Base-by-base conservation (phyloP, 352 stramenopile species). In the Phytophthora megakarya region DNA sequence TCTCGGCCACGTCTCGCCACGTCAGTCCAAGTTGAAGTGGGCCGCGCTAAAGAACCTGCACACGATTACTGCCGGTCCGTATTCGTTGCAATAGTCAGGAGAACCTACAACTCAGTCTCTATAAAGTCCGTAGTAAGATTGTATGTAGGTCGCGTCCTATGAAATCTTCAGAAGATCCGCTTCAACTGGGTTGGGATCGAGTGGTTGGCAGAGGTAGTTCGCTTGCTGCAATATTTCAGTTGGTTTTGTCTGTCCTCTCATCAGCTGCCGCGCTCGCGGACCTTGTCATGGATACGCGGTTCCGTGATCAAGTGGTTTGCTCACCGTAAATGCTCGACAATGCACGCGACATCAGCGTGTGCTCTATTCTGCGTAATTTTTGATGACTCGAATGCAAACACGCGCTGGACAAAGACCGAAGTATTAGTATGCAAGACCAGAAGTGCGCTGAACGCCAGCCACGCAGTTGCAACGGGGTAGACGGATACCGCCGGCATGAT, bases 31-130 rank as follows among this genome's bases (percentile, higher is more conserved):
- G 28, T 61, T 61, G 40, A 61, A 61, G 52, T 51, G 26, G 1
- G n/a, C 32, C 10, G 51, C 26, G 26, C 51, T 32, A 60, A 50
- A 60, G 51, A 60, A 60, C 51, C 51, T 44, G 44, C 51, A 30
- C 32, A 26, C n/a, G 4, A 37, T 37, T 56, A 35, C 30, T 35
- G 3, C 30, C 13, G 30, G 30, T 35, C 13, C 5, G 4, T 32
- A 32, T 32, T 32, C 5, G 26, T 32, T 32, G 9, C 26, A 9
- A 32, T 9, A 9, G 26, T 32, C 26, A 32, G 26, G 5, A 32
- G 9, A 9, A 32, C 5, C 26, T 32, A 32, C 26, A 32, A 9
- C 26, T 32, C 26, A 32, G 9, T 32, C 26, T 32, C 9, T 9
- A 4, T 32, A 9, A 9, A 9, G 26, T 9, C 26, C 26, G 26